Evolutionary conservation across 345 rosid species (phyloP).

Genomic region (Anastatica hierochuntica): DNA sequence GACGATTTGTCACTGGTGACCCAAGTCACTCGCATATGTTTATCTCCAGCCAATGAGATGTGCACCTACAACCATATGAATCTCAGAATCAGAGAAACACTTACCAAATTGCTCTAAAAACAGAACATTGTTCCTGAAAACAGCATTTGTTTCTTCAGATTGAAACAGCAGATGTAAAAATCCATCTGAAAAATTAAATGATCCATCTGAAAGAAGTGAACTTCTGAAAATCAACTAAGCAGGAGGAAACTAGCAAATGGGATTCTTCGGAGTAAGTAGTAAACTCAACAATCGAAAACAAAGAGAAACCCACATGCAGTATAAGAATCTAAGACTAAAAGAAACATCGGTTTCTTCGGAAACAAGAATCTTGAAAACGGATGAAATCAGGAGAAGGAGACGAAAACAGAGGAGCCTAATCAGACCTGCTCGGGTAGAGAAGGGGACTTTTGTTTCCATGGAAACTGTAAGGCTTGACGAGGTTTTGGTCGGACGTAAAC

Average conservation of each 20-base stretch:
- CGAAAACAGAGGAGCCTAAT: neutral
- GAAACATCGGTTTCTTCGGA: too few relatives aligned
- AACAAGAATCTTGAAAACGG: neutral
- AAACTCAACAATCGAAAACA: too few relatives aligned
- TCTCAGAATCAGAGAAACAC: too few relatives aligned
- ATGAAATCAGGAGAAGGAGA: neutral
- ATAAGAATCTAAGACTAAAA: neutral
- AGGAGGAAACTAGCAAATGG: too few relatives aligned
- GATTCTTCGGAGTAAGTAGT: neutral
- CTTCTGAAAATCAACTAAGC: neutral
- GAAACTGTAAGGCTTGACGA: constrained; percentile 59
- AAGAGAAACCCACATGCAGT: constrained; percentile 11
- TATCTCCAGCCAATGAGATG: constrained; percentile 72
- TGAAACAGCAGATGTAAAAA: neutral
- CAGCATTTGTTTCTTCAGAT: neutral
- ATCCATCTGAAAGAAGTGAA: neutral
- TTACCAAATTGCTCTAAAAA: neutral
- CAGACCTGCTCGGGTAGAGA: constrained; percentile 70
- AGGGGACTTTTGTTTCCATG: constrained; percentile 43
- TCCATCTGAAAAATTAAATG: neutral
- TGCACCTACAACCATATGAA: constrained; percentile 27
- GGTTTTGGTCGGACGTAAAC: constrained; percentile 72
- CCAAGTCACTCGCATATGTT: constrained; percentile 78
- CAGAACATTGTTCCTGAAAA: too few relatives aligned
- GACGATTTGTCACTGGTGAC: constrained; percentile 49